Evolutionary conservation across 2,329 filamentous ascomycete genomes (phyloP), one percentile per base, ranked within the genome.

Genomic region (Sclerotinia minor): DNA sequence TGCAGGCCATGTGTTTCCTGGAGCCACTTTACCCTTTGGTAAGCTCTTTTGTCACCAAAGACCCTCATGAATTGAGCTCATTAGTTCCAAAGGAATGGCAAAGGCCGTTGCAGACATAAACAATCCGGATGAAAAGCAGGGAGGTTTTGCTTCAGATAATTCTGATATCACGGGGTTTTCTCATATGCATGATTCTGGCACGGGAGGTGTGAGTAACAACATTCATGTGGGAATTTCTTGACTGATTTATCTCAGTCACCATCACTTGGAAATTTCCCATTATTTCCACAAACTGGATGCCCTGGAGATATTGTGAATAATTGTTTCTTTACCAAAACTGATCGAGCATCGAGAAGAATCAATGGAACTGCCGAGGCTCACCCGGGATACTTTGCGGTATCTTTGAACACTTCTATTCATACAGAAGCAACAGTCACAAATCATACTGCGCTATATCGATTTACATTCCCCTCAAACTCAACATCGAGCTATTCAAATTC

Each of bases 261-360:
- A 0, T 91, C 87, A 5, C 79, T 92, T 21, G 90, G 89, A 19
- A 92, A 91, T 74, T 92, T 92, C 65, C 87, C 90, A 0, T 79
- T 92, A 1, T 92, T 92, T 71, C 83, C 89, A 0, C 89, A 91
- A 70, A 79, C 84, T 5, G 80, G 81, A 52, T 92, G 90, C 71
- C 81, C 83, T 0, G 82, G 80, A 19, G 85, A 90, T 69, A 83
- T 87, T 50, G 77, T 92, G 65, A 81, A 91, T 72, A 80, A 80
- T 9, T 92, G 89, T 76, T 80, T 79, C 17, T 92, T 86, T 73
- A 83, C 84, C 15, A 85, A 85, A 72, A 75, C 72, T 17, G 77
- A 80, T 53, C 80, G 84, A 77, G 71, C 81, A 74, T 70, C 79
- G 59, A 61, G 72, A 69, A 1, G 80, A 2, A 70, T 81, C 38